These are phyloP conservation scores for Saturnispora kantuleensis DNA, from an alignment of 805 yeast genomes.

Conservation along the genomic window DNA sequence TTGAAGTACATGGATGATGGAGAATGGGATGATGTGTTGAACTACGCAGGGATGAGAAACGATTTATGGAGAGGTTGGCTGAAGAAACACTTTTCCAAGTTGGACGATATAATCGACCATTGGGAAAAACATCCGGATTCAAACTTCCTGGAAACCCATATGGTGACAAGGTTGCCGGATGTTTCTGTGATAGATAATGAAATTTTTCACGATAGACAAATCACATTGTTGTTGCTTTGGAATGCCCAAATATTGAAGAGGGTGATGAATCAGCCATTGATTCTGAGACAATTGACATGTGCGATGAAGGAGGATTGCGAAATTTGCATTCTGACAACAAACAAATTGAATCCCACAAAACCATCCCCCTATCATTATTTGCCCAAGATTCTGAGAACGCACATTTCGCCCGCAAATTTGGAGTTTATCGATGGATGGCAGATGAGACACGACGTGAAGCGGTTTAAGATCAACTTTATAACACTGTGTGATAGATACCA, in stretches of 20 bases:
- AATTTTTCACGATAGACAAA: conserved; percentile 24
- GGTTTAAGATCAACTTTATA: conserved; percentile 21
- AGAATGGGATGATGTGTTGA: conserved; percentile 24
- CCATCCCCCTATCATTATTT: conserved; percentile 7
- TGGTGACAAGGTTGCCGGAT: conserved; percentile 10
- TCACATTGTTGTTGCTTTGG: conserved; percentile 24
- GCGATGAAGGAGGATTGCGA: conserved; percentile 13
- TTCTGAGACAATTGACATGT: conserved; percentile 12
- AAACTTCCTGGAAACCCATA: background rate
- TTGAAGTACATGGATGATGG: conserved; percentile 26
- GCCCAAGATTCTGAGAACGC: conserved; percentile 11
- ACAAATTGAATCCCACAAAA: conserved; percentile 18
- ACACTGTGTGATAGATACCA: conserved; percentile 18
- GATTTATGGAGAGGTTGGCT: conserved; percentile 25
- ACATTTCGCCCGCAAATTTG: conserved; percentile 20
- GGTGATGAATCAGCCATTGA: conserved; percentile 18
- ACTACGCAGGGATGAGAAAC: conserved; percentile 24
- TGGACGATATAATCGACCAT: conserved; percentile 14
- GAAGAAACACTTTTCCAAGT: conserved; percentile 14
- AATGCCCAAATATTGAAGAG: conserved; percentile 22
- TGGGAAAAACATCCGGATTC: conserved; percentile 7
- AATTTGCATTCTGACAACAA: conserved; percentile 21
- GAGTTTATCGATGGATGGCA: conserved; percentile 29
- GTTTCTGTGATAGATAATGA: conserved; percentile 14
- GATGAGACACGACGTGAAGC: conserved; percentile 22